Evolutionary conservation across 345 rosid genomes (phyloP).

Genomic region (Geranium rotundifolium): DNA sequence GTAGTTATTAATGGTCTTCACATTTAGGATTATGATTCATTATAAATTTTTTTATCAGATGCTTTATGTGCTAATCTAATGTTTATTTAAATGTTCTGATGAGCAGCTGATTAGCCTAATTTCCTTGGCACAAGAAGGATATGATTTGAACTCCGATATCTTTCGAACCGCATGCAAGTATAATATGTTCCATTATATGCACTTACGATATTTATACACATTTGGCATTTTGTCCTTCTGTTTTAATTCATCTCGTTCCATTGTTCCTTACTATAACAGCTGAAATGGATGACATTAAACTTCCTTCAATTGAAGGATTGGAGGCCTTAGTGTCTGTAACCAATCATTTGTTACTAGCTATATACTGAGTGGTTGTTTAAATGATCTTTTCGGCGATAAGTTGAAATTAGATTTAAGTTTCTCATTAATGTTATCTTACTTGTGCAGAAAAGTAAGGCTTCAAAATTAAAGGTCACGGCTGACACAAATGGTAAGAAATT

Average conservation of each 20-base stretch:
- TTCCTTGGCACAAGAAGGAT: slow-evolving; percentile 75
- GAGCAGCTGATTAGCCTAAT: slow-evolving; percentile 59
- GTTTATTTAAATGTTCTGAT: neutral
- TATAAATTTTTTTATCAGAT: too few relatives aligned
- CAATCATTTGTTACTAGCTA: neutral
- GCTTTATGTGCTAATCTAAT: neutral
- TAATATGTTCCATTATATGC: neutral
- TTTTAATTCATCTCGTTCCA: too few relatives aligned
- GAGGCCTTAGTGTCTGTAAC: slow-evolving; percentile 33
- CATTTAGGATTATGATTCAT: neutral
- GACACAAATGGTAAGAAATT: slow-evolving; percentile 41
- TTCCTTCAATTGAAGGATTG: slow-evolving; percentile 58
- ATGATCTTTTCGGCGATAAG: too few relatives aligned
- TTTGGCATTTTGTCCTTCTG: too few relatives aligned
- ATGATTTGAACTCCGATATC: slow-evolving; percentile 43
- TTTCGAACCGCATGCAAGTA: slow-evolving; percentile 42
- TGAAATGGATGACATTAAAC: slow-evolving; percentile 31
- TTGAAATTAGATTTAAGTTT: too few relatives aligned
- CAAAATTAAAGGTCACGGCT: slow-evolving; percentile 14
- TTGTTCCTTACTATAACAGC: slow-evolving; percentile 16
- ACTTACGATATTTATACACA: too few relatives aligned
- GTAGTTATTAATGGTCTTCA: slow-evolving; percentile 16
- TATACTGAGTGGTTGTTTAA: too few relatives aligned
- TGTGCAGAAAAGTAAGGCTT: slow-evolving; percentile 28
- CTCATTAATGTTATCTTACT: slow-evolving; percentile 4